Percentiles rank a stretch among this genome's conserved stretches.
Evolutionary conservation across 2,329 filamentous ascomycete genomes (phyloP).

Genomic region (Penicillium capsulatum): DNA sequence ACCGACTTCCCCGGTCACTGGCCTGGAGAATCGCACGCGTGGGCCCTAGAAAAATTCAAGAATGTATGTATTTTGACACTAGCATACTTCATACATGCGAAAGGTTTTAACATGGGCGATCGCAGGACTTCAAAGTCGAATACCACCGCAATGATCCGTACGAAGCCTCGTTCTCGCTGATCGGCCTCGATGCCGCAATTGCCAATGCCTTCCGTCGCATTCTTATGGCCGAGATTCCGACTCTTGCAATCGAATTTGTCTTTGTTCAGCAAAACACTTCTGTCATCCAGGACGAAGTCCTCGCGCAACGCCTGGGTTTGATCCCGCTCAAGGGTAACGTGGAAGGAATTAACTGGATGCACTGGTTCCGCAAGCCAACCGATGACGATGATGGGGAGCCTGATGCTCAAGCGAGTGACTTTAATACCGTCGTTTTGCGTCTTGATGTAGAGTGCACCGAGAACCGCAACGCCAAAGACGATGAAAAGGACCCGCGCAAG

Average conservation of each 20-base stretch:
- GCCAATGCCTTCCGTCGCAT: slow-evolving; percentile 98
- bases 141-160: slow-evolving; percentile 79
- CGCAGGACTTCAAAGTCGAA: slow-evolving; percentile 64
- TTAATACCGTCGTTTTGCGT: slow-evolving; percentile 78
- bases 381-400: slow-evolving; percentile 54
- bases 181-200: slow-evolving; percentile 86
- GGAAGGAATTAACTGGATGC: slow-evolving; percentile 74
- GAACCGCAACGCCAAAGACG: slow-evolving; percentile 65
- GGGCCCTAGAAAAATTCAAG: slow-evolving; percentile 70
- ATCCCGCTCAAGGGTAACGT: slow-evolving; percentile 80
- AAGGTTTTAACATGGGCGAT: slow-evolving; percentile 4
- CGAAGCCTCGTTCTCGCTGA: slow-evolving; percentile 82
- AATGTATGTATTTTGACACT: slow-evolving; percentile 38
- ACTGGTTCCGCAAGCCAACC: slow-evolving; percentile 71
- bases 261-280: slow-evolving; percentile 96
- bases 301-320: slow-evolving; percentile 82
- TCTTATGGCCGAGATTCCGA: slow-evolving; percentile 88
- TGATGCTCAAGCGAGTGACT: slow-evolving; percentile 59
- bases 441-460: slow-evolving; percentile 76
- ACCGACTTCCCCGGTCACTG: slow-evolving; percentile 91
- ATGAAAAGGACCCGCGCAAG: slow-evolving; percentile 76
- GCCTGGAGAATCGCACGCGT: slow-evolving; percentile 79
- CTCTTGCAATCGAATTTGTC: slow-evolving; percentile 87
- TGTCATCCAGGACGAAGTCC: slow-evolving; percentile 95
- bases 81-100: neutral